These are phyloP conservation scores for Hyaloscypha bicolor DNA, from an alignment of 495 filamentous ascomycete genomes.

Conservation along the genomic window DNA sequence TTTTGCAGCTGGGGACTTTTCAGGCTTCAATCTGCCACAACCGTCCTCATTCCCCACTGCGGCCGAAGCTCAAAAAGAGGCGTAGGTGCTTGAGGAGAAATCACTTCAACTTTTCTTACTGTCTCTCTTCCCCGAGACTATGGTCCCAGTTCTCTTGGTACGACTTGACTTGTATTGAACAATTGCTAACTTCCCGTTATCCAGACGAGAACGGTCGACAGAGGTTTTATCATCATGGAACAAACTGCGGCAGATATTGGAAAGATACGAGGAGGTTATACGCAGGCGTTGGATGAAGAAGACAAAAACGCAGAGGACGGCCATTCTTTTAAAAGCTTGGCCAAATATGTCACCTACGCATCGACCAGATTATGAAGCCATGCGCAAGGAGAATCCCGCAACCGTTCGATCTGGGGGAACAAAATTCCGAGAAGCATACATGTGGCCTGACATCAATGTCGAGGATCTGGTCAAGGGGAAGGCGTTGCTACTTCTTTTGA, in stretches of 20 bases:
- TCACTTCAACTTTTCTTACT: too few species aligned
- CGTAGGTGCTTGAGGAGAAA: too few species aligned
- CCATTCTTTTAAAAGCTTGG: slow-evolving; percentile 38
- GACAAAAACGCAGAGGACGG: slow-evolving; percentile 37
- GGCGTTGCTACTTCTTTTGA: slow-evolving; percentile 49
- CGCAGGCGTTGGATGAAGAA: slow-evolving; percentile 50
- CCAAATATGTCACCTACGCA: slow-evolving; percentile 10
- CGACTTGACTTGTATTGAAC: neutral
- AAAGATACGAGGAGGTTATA: slow-evolving; percentile 44
- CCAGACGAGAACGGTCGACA: slow-evolving; percentile 1
- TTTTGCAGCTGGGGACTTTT: too few species aligned
- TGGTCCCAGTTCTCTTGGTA: too few species aligned
- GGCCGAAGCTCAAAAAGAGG: too few species aligned
- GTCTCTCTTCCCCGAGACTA: too few species aligned
- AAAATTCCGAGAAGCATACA: slow-evolving; percentile 37
- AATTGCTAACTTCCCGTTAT: neutral
- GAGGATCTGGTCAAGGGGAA: slow-evolving; percentile 52
- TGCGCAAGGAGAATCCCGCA: neutral
- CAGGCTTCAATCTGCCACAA: too few species aligned
- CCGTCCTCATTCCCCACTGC: too few species aligned
- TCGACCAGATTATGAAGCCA: slow-evolving; percentile 13
- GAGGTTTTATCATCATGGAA: slow-evolving; percentile 34
- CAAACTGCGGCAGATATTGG: slow-evolving; percentile 34
- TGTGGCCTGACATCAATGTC: slow-evolving; percentile 60
- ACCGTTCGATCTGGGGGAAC: slow-evolving; percentile 11